Evolutionary conservation across 345 rosid species (phyloP).

Genomic region (Acer saccharum): DNA sequence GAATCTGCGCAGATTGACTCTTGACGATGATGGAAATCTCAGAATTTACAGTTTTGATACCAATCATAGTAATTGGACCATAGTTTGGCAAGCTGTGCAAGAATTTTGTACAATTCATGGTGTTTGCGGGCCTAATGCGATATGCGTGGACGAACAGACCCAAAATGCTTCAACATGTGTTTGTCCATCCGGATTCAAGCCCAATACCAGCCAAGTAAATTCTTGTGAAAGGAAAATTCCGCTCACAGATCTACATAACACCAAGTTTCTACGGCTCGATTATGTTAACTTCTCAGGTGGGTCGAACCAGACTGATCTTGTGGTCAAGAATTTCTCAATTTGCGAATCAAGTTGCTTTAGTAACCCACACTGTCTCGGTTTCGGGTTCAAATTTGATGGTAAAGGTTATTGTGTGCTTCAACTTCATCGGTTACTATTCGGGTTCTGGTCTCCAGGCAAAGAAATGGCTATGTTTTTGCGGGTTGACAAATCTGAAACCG

Average conservation of each 20-base stretch:
- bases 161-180: slow-evolving; percentile 35
- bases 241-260: slow-evolving; percentile 5
- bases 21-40: slow-evolving; percentile 58
- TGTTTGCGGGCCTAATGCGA: slow-evolving; percentile 53
- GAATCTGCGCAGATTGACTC: slow-evolving; percentile 38
- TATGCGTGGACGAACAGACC: slow-evolving; percentile 38
- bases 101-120: slow-evolving; percentile 54
- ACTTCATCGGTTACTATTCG: slow-evolving; percentile 37
- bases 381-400: slow-evolving; percentile 58
- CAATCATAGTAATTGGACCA: slow-evolving; percentile 19
- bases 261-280: slow-evolving; percentile 61
- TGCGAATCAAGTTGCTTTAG: slow-evolving; percentile 45
- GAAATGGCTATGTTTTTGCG: slow-evolving; percentile 49
- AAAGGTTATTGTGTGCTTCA: slow-evolving; percentile 52
- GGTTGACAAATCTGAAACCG: slow-evolving; percentile 42
- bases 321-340: slow-evolving; percentile 29
- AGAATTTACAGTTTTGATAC: slow-evolving; percentile 40
- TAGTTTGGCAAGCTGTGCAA: slow-evolving; percentile 55
- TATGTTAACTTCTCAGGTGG: slow-evolving; percentile 60
- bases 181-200: slow-evolving; percentile 60
- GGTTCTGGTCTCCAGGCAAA: slow-evolving; percentile 66
- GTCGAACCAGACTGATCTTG: slow-evolving; percentile 22
- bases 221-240: slow-evolving; percentile 42
- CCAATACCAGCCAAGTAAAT: not conserved
- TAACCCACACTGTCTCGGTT: slow-evolving; percentile 41